Evolutionary conservation across 2,329 filamentous ascomycete genomes (phyloP).

Genomic region (Colletotrichum chlorophyti): DNA sequence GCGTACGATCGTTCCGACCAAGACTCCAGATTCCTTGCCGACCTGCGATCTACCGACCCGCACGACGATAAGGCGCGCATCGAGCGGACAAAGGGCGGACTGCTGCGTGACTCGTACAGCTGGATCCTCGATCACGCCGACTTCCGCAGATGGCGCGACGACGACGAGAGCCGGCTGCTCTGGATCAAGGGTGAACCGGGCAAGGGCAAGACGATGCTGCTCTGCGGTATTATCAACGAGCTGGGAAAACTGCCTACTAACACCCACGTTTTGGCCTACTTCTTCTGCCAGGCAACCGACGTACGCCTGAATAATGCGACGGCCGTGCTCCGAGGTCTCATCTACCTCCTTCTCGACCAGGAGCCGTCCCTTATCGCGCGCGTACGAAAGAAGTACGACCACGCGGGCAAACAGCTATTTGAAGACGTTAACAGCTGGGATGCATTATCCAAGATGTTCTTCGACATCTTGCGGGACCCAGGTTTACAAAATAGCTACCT

Average conservation of each 20-base stretch:
- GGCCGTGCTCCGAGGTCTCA: conserved; percentile 49
- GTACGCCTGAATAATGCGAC: conserved; percentile 43
- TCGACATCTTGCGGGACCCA: conserved; percentile 44
- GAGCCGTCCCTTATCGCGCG: conserved; percentile 41
- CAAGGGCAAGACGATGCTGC: conserved; percentile 46
- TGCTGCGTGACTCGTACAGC: conserved; percentile 37
- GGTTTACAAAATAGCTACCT: conserved; percentile 38
- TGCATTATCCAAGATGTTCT: conserved; percentile 45
- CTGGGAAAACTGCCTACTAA: conserved; percentile 24
- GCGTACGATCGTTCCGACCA: background rate
- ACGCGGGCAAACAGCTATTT: conserved; percentile 43
- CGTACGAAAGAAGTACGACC: conserved; percentile 41
- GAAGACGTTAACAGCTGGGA: conserved; percentile 39
- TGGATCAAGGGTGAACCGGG: conserved; percentile 44
- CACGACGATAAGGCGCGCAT: conserved; percentile 20
- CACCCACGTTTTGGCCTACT: conserved; percentile 33
- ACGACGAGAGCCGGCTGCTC: conserved; percentile 32
- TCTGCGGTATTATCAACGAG: conserved; percentile 38
- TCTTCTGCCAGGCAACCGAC: conserved; percentile 51
- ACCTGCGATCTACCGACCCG: background rate
- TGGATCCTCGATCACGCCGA: conserved; percentile 40
- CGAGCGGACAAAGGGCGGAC: conserved; percentile 32
- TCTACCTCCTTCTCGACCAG: conserved; percentile 45
- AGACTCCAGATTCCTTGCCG: too few relatives aligned
- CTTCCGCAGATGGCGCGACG: conserved; percentile 36